Evolutionary conservation across 2,329 filamentous ascomycete species (phyloP).

Genomic region (Pestalotiopsis sp.): DNA sequence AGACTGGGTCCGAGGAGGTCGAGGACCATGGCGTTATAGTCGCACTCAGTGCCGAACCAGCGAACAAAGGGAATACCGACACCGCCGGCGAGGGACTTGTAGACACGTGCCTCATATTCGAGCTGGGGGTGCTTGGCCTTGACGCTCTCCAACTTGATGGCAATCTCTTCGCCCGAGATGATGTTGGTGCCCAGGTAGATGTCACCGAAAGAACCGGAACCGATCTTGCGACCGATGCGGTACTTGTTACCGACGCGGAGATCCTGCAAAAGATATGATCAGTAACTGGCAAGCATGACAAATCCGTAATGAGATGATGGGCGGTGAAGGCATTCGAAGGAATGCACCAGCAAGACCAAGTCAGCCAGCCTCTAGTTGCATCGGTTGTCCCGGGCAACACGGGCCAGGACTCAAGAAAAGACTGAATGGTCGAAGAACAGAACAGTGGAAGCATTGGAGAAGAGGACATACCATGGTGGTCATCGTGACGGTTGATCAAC

Average conservation of each 20-base stretch:
- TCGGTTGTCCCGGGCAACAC: background rate
- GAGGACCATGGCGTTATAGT: slow-evolving; percentile 99
- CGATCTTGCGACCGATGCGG: slow-evolving; percentile 98
- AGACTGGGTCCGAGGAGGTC: slow-evolving; percentile 93
- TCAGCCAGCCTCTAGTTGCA: background rate
- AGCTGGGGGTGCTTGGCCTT: slow-evolving; percentile 99
- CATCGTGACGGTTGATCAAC: slow-evolving; percentile 25
- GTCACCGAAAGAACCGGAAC: slow-evolving; percentile 95
- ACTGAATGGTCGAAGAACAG: background rate
- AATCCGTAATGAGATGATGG: background rate
- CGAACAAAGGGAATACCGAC: slow-evolving; percentile 98
- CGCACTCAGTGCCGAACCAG: slow-evolving; percentile 99
- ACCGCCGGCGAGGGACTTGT: slow-evolving; percentile 86
- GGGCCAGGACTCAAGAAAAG: background rate
- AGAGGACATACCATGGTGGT: slow-evolving; percentile 35
- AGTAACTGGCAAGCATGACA: slow-evolving; percentile 1
- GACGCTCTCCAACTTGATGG: slow-evolving; percentile 99
- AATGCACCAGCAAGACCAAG: background rate
- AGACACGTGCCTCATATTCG: slow-evolving; percentile 97
- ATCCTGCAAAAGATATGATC: slow-evolving; percentile 67
- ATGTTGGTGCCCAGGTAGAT: slow-evolving; percentile 99
- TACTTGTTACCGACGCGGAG: slow-evolving; percentile 99
- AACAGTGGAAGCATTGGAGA: slow-evolving; percentile 4
- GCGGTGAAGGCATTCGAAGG: background rate
- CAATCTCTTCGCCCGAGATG: slow-evolving; percentile 98